Conservation (phyloP, 768 basidiomycete species). For the Gautieria morchelliformis region DNA sequence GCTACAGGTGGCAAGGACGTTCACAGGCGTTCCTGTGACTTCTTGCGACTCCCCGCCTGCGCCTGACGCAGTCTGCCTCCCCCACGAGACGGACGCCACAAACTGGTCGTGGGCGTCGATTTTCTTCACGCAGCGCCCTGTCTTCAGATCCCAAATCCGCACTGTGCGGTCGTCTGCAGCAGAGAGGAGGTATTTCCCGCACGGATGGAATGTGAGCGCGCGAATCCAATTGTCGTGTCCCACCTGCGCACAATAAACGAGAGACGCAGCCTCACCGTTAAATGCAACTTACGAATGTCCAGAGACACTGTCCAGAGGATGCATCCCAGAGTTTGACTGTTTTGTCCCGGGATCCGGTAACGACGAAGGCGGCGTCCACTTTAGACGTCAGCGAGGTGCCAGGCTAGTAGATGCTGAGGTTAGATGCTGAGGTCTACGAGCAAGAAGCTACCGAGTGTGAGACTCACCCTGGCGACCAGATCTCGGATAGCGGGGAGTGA, state of each 20-base stretch:
- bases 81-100: slow-evolving; percentile 77
- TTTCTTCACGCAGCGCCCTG: slow-evolving; percentile 77
- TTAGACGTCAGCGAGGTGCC: slow-evolving; percentile 36
- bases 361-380: slow-evolving; percentile 42
- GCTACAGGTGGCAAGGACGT: slow-evolving; percentile 37
- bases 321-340: slow-evolving; percentile 88
- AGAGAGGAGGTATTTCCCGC: slow-evolving; percentile 83
- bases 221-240: slow-evolving; percentile 91
- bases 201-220: slow-evolving; percentile 81
- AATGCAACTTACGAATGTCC: slow-evolving; percentile 49
- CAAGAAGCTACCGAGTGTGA: slow-evolving; percentile 17
- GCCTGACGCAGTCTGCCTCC: slow-evolving; percentile 32
- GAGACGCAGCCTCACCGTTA: slow-evolving; percentile 2
- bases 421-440: background rate
- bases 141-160: slow-evolving; percentile 80
- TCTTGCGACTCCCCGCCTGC: slow-evolving; percentile 10
- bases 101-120: slow-evolving; percentile 79
- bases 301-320: slow-evolving; percentile 68
- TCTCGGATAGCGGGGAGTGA: slow-evolving; percentile 72
- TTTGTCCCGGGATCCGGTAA: slow-evolving; percentile 86
- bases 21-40: slow-evolving; percentile 26
- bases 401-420: slow-evolving; percentile 21
- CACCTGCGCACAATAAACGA: slow-evolving; percentile 26
- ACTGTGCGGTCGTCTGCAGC: slow-evolving; percentile 90
- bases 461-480: slow-evolving; percentile 59